Evolutionary conservation across 108 stramenopile genomes (phyloP), one percentile per base, ranked within the genome.

Genomic region (Cyclotella cryptica): DNA sequence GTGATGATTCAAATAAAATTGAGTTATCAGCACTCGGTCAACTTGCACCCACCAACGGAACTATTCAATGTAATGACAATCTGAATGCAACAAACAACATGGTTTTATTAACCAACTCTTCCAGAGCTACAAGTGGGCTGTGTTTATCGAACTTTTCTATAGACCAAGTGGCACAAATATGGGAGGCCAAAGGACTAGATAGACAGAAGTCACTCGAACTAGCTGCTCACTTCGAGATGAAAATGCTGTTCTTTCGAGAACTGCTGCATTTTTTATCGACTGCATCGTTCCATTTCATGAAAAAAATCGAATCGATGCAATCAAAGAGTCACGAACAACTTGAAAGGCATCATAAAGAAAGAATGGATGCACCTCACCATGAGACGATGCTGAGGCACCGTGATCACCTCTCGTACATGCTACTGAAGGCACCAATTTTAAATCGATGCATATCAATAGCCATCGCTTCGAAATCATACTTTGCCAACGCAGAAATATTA

Each of bases 161-260:
- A 10, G 52, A 66, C 8, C 41, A 66, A 59, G 28, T 75, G 3
- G 74, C 74, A 58, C 35, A 63, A n/a, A 42, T 65, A 65, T 75
- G 74, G 74, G 74, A 75, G 58, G 66, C 74, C 30, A 58, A 19
- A 66, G 74, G 74, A 15, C 40, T 75, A 21, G 26, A 57, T 42
- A 41, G 55, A 66, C 74, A 75, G 35, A 75, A 75, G 29, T 75
- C 74, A 0, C 44, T 75, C 17, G 74, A 75, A 59, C n/a, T 75
- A 9, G 66, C 66, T 46, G 74, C 74, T 29, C 64, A 67, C 26
- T 66, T 66, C 40, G 74, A 75, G 59, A 67, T 75, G 65, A 66
- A 75, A 26, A 57, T 54, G 74, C 45, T 66, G 22, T 66, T 75
- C 26, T 66, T 66, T 45, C 47, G 52, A 24, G 47, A 75, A 26